Conservation (phyloP, 768 basidiomycete genomes). For the Collybiopsis confluens region DNA sequence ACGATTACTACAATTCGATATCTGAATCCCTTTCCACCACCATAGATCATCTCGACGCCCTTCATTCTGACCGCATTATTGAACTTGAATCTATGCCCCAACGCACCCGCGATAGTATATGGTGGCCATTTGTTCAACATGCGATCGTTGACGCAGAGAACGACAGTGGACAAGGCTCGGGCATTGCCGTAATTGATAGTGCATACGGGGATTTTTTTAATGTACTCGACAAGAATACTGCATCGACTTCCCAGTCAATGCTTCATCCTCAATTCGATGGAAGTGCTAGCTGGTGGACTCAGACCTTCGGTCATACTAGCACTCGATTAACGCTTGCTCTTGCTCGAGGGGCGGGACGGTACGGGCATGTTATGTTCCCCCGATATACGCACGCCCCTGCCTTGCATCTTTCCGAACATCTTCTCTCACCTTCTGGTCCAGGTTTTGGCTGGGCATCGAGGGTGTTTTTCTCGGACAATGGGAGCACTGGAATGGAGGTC, state of each 20-base stretch:
- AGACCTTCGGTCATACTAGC: conserved; percentile 81
- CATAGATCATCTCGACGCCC: conserved; percentile 54
- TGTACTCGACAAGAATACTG: conserved; percentile 40
- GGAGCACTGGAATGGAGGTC: conserved; percentile 96
- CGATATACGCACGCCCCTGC: conserved; percentile 85
- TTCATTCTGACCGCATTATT: conserved; percentile 62
- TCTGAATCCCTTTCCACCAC: conserved; percentile 36
- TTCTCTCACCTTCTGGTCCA: conserved; percentile 63
- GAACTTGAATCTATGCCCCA: conserved; percentile 29
- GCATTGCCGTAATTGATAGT: conserved; percentile 90
- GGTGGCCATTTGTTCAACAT: conserved; percentile 95
- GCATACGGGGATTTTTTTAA: conserved; percentile 86
- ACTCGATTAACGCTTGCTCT: conserved; percentile 79
- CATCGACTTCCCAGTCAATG: conserved; percentile 29
- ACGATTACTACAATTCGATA: conserved; percentile 66
- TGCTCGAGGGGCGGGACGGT: conserved; percentile 85
- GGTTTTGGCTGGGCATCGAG: conserved; percentile 89
- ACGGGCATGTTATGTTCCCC: conserved; percentile 97
- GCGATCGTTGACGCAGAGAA: conserved; percentile 39
- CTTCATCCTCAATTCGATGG: conserved; percentile 74
- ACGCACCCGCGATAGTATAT: conserved; percentile 73
- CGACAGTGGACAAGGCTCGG: conserved; percentile 54
- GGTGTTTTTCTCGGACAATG: conserved; percentile 92
- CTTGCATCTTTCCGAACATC: conserved; percentile 73
- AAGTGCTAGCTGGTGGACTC: conserved; percentile 99